Conservation (phyloP, 2,329 filamentous ascomycete species). For the Penicillium verrucosum region DNA sequence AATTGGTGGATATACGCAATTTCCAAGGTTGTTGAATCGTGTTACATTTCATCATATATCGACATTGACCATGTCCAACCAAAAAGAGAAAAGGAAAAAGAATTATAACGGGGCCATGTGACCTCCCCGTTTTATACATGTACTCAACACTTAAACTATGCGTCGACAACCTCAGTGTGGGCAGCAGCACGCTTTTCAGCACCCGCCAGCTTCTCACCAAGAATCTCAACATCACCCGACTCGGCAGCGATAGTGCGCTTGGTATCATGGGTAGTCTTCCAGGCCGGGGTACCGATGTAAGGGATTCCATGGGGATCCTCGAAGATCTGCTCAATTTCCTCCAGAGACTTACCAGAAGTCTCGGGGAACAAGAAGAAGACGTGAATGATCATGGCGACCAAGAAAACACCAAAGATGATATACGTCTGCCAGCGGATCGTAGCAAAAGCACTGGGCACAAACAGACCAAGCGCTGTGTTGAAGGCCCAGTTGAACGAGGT, state of each 20-base stretch:
- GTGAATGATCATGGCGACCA: constrained; percentile 62
- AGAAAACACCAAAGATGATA: constrained; percentile 73
- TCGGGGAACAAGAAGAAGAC: constrained; percentile 64
- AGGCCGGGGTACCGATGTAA: constrained; percentile 38
- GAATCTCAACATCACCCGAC: constrained; percentile 26
- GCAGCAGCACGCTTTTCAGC: constrained; percentile 14
- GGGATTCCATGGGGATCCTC: constrained; percentile 35
- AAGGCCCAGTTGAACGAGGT: constrained; percentile 63
- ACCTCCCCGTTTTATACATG: neutral
- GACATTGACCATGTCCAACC: neutral
- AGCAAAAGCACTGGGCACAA: constrained; percentile 56
- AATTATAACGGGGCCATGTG: neutral
- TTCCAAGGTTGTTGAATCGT: neutral
- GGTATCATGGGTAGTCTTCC: constrained; percentile 37
- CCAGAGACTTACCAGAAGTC: constrained; percentile 69
- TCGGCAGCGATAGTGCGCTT: constrained; percentile 31
- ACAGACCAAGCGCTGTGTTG: constrained; percentile 47
- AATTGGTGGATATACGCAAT: neutral
- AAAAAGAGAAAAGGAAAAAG: neutral
- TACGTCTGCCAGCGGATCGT: constrained; percentile 62
- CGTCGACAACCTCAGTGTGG: constrained; percentile 9
- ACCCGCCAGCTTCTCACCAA: constrained; percentile 25
- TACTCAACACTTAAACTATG: neutral
- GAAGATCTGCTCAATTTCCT: constrained; percentile 74
- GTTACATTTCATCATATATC: constrained; percentile 9